Evolutionary conservation across 2,329 filamentous ascomycete species (phyloP).

Genomic region (Microdochium trichocladiopsis): DNA sequence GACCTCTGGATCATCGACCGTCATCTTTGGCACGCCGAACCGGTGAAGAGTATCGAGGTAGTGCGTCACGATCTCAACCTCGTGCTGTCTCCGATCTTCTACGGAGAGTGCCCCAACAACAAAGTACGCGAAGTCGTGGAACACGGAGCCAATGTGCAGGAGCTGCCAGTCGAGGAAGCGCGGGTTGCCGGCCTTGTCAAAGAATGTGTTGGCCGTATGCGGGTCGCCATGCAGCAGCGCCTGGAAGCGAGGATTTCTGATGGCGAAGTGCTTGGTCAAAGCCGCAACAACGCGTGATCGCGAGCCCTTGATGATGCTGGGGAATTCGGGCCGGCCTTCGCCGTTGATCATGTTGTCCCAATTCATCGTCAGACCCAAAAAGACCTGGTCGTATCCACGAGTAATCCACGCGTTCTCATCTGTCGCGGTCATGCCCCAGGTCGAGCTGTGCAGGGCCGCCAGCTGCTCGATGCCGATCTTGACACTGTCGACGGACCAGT

Average conservation of each 20-base stretch:
- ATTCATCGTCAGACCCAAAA: slow-evolving; percentile 16
- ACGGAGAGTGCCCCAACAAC: slow-evolving; percentile 21
- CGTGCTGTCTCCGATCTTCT: slow-evolving; percentile 23
- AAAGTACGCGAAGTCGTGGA: slow-evolving; percentile 29
- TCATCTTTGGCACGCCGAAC: slow-evolving; percentile 16
- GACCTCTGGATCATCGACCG: slow-evolving; percentile 16
- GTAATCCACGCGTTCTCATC: slow-evolving; percentile 21
- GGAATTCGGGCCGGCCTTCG: slow-evolving; percentile 16
- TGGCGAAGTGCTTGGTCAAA: slow-evolving; percentile 21
- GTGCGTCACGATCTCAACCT: slow-evolving; percentile 23
- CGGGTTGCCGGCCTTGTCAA: slow-evolving; percentile 14
- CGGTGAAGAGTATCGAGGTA: slow-evolving; percentile 19
- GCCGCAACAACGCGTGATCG: slow-evolving; percentile 16
- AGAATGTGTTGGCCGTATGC: slow-evolving; percentile 26
- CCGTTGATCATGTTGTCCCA: slow-evolving; percentile 15
- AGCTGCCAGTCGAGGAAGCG: slow-evolving; percentile 29
- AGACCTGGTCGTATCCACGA: slow-evolving; percentile 18
- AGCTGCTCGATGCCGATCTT: slow-evolving; percentile 22
- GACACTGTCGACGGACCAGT: slow-evolving; percentile 14
- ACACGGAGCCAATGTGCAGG: slow-evolving; percentile 23
- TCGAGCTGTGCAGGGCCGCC: slow-evolving; percentile 19
- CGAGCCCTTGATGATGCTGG: slow-evolving; percentile 16
- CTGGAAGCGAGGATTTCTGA: slow-evolving; percentile 22
- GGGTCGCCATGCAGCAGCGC: slow-evolving; percentile 26
- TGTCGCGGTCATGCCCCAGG: slow-evolving; percentile 10